These are phyloP conservation scores for Pestalotiopsis sp. DNA, from an alignment of 2,329 filamentous ascomycete genomes.

Conservation along the genomic window DNA sequence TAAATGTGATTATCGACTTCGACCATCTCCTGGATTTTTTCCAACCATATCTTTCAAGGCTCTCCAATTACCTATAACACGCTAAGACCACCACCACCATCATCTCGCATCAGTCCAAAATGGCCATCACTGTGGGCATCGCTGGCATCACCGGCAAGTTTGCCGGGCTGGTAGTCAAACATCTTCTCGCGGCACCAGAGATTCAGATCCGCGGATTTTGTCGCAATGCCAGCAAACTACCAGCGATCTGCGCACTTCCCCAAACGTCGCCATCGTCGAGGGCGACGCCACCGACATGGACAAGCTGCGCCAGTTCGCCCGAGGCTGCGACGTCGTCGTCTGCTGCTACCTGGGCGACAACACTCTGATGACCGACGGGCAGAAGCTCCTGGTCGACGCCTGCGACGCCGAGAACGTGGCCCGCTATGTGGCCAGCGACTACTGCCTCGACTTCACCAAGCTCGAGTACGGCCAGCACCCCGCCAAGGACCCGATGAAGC, in stretches of 20 bases:
- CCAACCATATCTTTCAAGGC: not conserved
- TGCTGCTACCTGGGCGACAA: slow-evolving; percentile 43
- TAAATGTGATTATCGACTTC: too few relatives aligned
- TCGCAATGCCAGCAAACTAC: not conserved
- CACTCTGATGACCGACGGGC: slow-evolving; percentile 42
- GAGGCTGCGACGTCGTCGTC: slow-evolving; percentile 37
- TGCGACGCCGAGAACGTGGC: slow-evolving; percentile 36
- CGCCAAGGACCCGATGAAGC: slow-evolving; percentile 42
- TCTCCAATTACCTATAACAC: not conserved
- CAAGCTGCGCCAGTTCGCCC: slow-evolving; percentile 28
- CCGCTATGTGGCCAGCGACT: slow-evolving; percentile 45
- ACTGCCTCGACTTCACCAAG: slow-evolving; percentile 41
- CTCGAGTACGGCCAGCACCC: slow-evolving; percentile 38
- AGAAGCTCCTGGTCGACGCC: slow-evolving; percentile 43
- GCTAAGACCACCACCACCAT: not conserved
- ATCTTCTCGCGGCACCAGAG: slow-evolving; percentile 15
- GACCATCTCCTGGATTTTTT: too few relatives aligned
- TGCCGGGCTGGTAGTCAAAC: slow-evolving; percentile 16
- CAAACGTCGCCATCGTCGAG: not conserved
- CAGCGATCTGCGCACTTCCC: not conserved
- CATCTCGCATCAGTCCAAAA: slow-evolving; percentile 1
- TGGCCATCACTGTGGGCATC: slow-evolving; percentile 22
- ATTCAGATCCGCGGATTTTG: not conserved
- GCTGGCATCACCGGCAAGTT: slow-evolving; percentile 24
- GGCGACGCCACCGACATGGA: slow-evolving; percentile 19